These are phyloP conservation scores for Narthecium ossifragum DNA, from an alignment of 106 monocot species.

Conservation along the genomic window DNA sequence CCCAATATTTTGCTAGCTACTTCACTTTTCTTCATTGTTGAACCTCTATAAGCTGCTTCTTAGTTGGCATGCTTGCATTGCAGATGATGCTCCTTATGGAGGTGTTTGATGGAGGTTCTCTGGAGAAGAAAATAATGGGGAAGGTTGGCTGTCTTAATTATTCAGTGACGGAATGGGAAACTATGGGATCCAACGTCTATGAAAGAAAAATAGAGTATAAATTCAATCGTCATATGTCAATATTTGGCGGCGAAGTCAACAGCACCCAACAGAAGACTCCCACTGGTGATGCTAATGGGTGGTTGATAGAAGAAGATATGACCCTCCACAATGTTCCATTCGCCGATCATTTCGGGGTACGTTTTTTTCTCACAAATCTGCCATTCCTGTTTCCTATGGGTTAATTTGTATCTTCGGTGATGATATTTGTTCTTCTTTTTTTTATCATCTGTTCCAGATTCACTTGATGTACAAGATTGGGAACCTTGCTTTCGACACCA, in stretches of 20 bases:
- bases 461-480: conserved; percentile 27
- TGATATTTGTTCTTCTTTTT: background rate
- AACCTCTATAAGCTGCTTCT: background rate
- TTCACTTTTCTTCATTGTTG: background rate
- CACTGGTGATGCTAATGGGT: conserved; percentile 15
- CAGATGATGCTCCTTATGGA: conserved; percentile 31
- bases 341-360: conserved; percentile 39
- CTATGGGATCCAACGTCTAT: conserved; percentile 2
- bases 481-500: background rate
- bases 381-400: background rate
- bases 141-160: conserved; percentile 50
- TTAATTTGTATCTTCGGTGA: background rate
- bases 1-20: too few species aligned
- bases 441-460: conserved; percentile 18
- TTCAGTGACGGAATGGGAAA: conserved; percentile 27
- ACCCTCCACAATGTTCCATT: conserved; percentile 46
- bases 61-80: background rate
- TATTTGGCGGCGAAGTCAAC: conserved; percentile 43
- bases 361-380: background rate
- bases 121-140: conserved; percentile 47
- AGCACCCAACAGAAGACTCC: conserved; percentile 33
- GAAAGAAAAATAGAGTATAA: conserved; percentile 35
- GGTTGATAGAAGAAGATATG: conserved; percentile 40
- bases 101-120: conserved; percentile 28
- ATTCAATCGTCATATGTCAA: conserved; percentile 32